A percentile compares a stretch with the other conserved stretches of the same genome.
These are phyloP conservation scores for Prasinococcaceae sp. DNA, from an alignment of 139 green algal species.

Conservation along the genomic window DNA sequence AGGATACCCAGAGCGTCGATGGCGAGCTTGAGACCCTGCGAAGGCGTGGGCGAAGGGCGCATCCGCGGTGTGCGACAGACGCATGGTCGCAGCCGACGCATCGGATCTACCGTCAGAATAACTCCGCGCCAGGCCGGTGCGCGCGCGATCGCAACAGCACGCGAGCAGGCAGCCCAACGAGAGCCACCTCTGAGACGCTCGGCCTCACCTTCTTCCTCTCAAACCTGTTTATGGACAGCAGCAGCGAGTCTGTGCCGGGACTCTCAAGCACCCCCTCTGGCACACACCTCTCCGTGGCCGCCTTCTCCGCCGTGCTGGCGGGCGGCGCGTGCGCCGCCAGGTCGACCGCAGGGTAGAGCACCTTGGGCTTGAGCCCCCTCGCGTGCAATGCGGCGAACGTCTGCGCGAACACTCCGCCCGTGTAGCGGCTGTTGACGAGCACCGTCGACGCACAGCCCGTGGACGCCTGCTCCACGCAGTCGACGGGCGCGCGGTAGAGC, in stretches of 20 bases:
- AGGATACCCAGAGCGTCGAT: constrained; percentile 33
- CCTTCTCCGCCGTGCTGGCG: not conserved
- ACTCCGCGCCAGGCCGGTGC: too few relatives aligned
- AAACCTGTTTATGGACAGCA: constrained; percentile 96
- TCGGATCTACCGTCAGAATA: too few relatives aligned
- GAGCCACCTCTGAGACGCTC: not conserved
- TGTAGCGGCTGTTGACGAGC: constrained; percentile 90
- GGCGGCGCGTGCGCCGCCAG: constrained; percentile 26
- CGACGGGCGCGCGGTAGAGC: constrained; percentile 50
- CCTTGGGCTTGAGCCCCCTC: constrained; percentile 29
- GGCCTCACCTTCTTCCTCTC: constrained; percentile 90
- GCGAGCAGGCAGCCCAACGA: too few relatives aligned
- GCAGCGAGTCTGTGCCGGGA: constrained; percentile 22
- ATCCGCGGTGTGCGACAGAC: too few relatives aligned
- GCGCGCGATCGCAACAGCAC: too few relatives aligned
- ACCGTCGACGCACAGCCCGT: constrained; percentile 43
- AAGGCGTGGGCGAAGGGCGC: too few relatives aligned
- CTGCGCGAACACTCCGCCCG: constrained; percentile 51
- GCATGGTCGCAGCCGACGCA: too few relatives aligned
- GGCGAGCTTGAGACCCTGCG: constrained; percentile 78
- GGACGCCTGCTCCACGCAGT: constrained; percentile 63
- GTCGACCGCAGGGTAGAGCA: constrained; percentile 78
- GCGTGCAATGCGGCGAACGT: constrained; percentile 56
- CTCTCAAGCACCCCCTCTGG: not conserved
- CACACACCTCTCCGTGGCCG: not conserved